Evolutionary conservation across 139 green algal species (phyloP), one percentile per base, ranked within the genome.

Genomic region (Chara braunii): DNA sequence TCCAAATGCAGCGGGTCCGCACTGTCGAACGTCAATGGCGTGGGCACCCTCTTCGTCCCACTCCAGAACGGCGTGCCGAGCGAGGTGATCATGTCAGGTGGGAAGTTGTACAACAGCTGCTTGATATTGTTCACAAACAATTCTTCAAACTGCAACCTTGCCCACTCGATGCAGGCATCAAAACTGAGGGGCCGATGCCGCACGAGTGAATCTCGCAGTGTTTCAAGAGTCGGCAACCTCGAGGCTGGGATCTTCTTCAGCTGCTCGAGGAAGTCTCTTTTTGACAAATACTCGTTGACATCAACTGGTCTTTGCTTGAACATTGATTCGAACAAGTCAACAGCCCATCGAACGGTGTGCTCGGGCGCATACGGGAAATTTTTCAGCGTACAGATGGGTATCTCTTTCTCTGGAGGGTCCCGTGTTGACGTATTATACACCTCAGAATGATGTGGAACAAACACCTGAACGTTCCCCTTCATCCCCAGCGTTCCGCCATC

Each of bases 81-180:
- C 14, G 44, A 37, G 3, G 72, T 81, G 29, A 22, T 64, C 70
- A 79, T 79, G 61, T 34, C 32, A 23, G 6, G 53, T 7, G 63
- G 63, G 55, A 72, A 72, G 23, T 72, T 72, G 40, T 51, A 24
- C 11, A 43, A 3, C 3, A 72, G 7, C 64, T 79, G 70, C 70
- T 81, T 75, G 24, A 82, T 82, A 33, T 24, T 53, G 32, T 79
- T 79, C 26, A 18, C 23, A 37, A 81, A 79, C 18, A 68, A 56
- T 23, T 79, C 72, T 57, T 79, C 70, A 64, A 79, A 79, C 11
- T 57, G 59, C 4, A 79, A 14, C 8, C 70, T 48, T 40, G 70
- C 70, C 70, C 70, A 79, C 72, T 64, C 69, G 3, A 79, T 65
- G 57, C 70, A 79, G 11, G 51, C 70, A 12, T 72, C 55, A 57